A percentile compares a stretch with the other conserved stretches of the same genome.
Evolutionary conservation across 2,329 filamentous ascomycete species (phyloP).

Genomic region (Triangularia verruculosa): DNA sequence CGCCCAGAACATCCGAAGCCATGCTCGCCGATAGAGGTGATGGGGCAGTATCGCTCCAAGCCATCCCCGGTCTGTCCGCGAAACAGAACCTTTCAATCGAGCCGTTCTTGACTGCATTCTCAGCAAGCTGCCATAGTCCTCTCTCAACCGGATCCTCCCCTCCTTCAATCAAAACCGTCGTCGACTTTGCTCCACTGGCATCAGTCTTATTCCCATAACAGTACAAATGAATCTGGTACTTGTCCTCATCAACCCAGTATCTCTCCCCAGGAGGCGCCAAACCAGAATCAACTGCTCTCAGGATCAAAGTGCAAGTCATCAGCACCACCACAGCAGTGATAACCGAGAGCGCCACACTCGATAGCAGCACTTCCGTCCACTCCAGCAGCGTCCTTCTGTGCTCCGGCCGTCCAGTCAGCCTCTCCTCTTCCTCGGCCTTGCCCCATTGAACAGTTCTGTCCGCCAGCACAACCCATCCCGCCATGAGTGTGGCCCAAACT

Average conservation of each 20-base stretch:
- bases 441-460: conserved; percentile 86
- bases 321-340: conserved; percentile 69
- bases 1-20: conserved; percentile 82
- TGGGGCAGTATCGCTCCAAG: conserved; percentile 86
- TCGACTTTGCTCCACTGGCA: conserved; percentile 52
- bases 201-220: conserved; percentile 73
- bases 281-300: conserved; percentile 76
- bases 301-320: conserved; percentile 73
- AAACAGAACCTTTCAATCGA: conserved; percentile 91
- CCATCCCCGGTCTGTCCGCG: conserved; percentile 87
- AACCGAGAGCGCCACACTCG: conserved; percentile 65
- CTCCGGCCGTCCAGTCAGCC: conserved; percentile 85
- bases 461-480: conserved; percentile 72
- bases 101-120: conserved; percentile 71
- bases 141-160: conserved; percentile 77
- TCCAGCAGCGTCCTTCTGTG: conserved; percentile 76
- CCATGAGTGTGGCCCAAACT: conserved; percentile 76
- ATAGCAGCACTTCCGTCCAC: conserved; percentile 76
- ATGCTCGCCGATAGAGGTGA: conserved; percentile 92
- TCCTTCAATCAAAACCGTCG: conserved; percentile 83
- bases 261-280: conserved; percentile 70
- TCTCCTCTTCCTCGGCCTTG: conserved; percentile 87
- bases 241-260: conserved; percentile 77
- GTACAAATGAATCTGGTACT: conserved; percentile 83
- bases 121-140: conserved; percentile 75